Evolutionary conservation across 345 rosid species (phyloP).

Genomic region (Lepidium africanum): DNA sequence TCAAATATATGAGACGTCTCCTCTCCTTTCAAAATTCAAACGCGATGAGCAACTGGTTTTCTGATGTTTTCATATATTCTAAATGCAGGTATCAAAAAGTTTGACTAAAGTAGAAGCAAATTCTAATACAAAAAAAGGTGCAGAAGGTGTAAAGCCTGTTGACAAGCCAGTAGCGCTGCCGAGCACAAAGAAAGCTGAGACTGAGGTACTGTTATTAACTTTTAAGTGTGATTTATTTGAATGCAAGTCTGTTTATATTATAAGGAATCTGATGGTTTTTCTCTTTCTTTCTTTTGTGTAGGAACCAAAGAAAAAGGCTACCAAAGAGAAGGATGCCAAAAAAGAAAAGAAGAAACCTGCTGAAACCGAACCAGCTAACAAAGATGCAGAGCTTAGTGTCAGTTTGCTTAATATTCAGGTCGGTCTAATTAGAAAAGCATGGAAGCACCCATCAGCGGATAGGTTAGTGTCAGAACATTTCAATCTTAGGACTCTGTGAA

Average conservation of each 20-base stretch:
- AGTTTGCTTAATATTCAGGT: conserved; percentile 83
- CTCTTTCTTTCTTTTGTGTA: neutral
- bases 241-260: neutral
- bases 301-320: conserved; percentile 43
- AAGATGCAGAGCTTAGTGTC: conserved; percentile 75
- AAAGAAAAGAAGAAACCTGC: conserved; percentile 62
- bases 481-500: neutral
- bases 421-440: conserved; percentile 81
- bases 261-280: neutral
- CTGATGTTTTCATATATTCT: conserved; percentile 11
- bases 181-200: conserved; percentile 38
- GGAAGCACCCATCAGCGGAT: conserved; percentile 99
- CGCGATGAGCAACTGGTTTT: neutral
- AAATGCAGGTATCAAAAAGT: conserved; percentile 33
- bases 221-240: neutral
- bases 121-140: conserved; percentile 36
- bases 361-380: conserved; percentile 45
- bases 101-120: conserved; percentile 39
- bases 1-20: neutral
- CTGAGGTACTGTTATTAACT: conserved; percentile 30
- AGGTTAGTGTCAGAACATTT: conserved; percentile 46
- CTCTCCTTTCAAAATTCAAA: neutral
- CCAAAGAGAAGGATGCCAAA: conserved; percentile 42
- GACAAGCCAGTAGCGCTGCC: conserved; percentile 39
- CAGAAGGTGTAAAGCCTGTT: conserved; percentile 33